Conservation (phyloP, 129 eudicot species). For the Flaveria brownii region DNA sequence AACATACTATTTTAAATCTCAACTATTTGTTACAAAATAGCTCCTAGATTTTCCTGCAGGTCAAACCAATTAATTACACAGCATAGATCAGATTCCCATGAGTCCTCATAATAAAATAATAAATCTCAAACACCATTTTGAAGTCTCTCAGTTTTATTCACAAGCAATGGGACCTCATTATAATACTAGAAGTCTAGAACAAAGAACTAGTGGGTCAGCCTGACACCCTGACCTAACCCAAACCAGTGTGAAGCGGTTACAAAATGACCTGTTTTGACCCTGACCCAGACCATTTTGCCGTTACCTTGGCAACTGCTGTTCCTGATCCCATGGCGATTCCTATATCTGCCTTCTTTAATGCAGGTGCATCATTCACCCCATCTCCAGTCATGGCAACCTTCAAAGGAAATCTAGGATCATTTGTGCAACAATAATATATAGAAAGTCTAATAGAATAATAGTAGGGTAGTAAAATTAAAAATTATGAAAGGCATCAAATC, state of each 20-base stretch:
- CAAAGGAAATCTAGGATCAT: slow-evolving; percentile 12
- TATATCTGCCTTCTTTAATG: slow-evolving; percentile 95
- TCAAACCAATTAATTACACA: not conserved
- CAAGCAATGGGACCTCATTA: not conserved
- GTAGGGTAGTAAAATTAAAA: not conserved
- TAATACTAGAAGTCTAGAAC: not conserved
- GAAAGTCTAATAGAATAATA: not conserved
- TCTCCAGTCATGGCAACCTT: slow-evolving; percentile 99
- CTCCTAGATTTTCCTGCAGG: not conserved
- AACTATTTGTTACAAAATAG: too few relatives aligned
- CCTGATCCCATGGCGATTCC: slow-evolving; percentile 99
- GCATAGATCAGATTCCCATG: not conserved
- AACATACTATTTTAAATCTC: not conserved
- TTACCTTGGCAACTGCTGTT: slow-evolving; percentile 98
- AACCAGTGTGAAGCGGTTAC: slow-evolving; percentile 8
- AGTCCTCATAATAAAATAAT: not conserved
- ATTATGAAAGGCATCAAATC: not conserved
- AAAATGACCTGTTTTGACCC: slow-evolving; percentile 4
- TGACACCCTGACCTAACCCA: not conserved
- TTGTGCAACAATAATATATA: slow-evolving; percentile 2
- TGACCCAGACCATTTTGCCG: not conserved
- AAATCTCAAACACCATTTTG: too few relatives aligned
- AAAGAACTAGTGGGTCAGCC: not conserved
- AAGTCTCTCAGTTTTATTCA: too few relatives aligned
- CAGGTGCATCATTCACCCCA: slow-evolving; percentile 99